Base-by-base conservation (phyloP, 2,329 filamentous ascomycete species). In the Lasiodiplodia sp. region DNA sequence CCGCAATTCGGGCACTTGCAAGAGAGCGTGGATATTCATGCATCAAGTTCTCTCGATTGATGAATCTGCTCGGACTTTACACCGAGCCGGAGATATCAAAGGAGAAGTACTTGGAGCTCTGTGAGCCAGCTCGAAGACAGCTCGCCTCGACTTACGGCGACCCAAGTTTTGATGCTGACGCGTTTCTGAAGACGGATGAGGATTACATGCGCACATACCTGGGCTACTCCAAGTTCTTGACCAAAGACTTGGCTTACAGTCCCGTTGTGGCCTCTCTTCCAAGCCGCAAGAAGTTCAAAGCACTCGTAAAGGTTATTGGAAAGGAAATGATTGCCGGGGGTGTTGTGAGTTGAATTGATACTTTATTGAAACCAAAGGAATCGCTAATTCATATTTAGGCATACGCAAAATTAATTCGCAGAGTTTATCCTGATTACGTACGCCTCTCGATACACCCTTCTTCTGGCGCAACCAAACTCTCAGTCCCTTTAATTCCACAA, bases 21-120 rank as follows among this genome's bases (percentile, higher is more conserved):
- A 66, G 71, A 2, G 72, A 77, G 18, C 77, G 75, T 49, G 75
- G 72, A 14, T 76, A 77, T 21, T 72, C 71, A 8, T 72, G 77
- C 68, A 73, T 81, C 68, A 77, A 76, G 62, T 79, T 81, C 47
- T 73, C 78, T 49, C 79, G 79, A 10, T 72, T 83, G 67, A 75
- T 78, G 71, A 77, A 81, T 69, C 72, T 81, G 6, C 72, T 81
- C 2, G 77, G 73, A 69, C 75, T 49, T 62, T 67, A 74, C 21
- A 57, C 7, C n/a, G 21, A 21, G 40, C 67, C 31, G 34, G 56
- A 23, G 25, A 69, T 57, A 25, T 72, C 8, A 60, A 56, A 73
- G 18, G 58, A 72, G 23, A 44, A 64, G 12, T 75, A 77, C 49
- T 71, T 75, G 8, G 70, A 70, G 31, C 71, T 74, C 51, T 72